Percentiles rank a stretch among this genome's conserved stretches.
phyloP scores from a whole-genome alignment of 73 alveolate genomes.

The Symbiodinium pilosum region DNA sequence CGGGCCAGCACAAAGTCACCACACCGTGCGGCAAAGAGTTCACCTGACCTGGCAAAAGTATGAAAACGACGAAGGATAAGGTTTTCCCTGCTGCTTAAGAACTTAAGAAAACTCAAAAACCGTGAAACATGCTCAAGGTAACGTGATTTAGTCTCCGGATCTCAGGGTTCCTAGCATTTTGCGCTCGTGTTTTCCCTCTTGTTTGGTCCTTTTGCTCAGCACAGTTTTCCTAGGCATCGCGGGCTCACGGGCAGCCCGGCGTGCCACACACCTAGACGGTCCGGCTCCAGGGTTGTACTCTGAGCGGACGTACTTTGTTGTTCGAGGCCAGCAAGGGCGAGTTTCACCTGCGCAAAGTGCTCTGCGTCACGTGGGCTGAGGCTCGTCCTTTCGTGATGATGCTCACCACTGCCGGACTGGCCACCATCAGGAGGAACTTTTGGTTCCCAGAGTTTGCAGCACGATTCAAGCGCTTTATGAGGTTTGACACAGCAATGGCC shows the following conservation, averaged over 20 bases:
- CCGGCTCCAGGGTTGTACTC: background rate
- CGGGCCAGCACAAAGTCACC: slow-evolving; percentile 1
- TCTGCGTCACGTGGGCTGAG: background rate
- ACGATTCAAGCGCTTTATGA: background rate
- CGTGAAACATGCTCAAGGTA: background rate
- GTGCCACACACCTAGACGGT: background rate
- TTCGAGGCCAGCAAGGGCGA: background rate
- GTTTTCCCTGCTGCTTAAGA: background rate
- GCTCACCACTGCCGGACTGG: background rate
- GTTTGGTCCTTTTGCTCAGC: background rate
- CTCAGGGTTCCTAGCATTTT: background rate
- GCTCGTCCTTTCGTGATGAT: slow-evolving; percentile 10
- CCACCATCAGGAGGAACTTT: background rate
- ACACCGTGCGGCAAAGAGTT: background rate
- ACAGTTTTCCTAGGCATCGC: background rate
- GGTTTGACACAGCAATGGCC: slow-evolving; percentile 2
- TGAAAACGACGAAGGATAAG: background rate
- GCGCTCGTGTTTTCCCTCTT: background rate
- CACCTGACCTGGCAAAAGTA: background rate
- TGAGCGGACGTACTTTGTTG: background rate
- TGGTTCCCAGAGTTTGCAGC: background rate
- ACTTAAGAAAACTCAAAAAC: background rate
- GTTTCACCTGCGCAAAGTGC: background rate
- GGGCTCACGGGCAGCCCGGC: background rate
- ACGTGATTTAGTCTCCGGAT: background rate